Base-by-base conservation (phyloP, 1,284 basidiomycete genomes). In the Bjerkandera adusta region DNA sequence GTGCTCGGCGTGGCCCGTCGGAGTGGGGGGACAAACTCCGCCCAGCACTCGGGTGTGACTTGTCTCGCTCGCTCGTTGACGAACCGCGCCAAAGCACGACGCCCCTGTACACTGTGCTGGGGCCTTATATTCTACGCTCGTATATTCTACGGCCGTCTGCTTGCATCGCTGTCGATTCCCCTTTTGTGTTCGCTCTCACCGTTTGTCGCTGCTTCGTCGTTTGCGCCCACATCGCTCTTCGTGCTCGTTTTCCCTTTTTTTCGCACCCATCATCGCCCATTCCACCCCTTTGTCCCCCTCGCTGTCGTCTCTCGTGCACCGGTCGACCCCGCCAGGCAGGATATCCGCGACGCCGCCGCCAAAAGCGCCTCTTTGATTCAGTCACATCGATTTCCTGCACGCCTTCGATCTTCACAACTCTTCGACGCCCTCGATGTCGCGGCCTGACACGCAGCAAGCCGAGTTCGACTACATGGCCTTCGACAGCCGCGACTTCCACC, bases 401-500 rank as follows among this genome's bases (percentile, higher is more conserved):
- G 51, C 32, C 42, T 54, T 51, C 57, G 60, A 63, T 63, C 60
- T 61, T 53, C 50, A 55, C 47, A 13, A 29, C 32, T 22, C 45
- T 18, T 30, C 43, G 32, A 33, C 26, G 35, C 36, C 49, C 24
- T 21, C 51, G 56, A 67, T 73, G 72, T 69, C 71, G 57, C 70
- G 57, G 48, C 57, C 62, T 44, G 69, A 70, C 46, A 53, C 62
- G 18, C 63, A 60, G 53, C 51, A 53, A 37, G 66, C 72, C 56
- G 78, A 79, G 48, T 71, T 67, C 54, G 73, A 76, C 47, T 67
- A 66, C 50, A 65, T 70, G 41, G 36, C 42, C 36, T 60, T 50
- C 52, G 60, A 60, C 37, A 43, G 42, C 43, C 56, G 62, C 21
- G 53, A 55, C 43, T 43, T 52, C 26, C 41, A 40, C 12, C 38